A percentile compares a stretch with the other conserved stretches of the same genome.
Evolutionary conservation across 2,329 filamentous ascomycete species (phyloP).

Genomic region (Aureobasidium leucospermi): DNA sequence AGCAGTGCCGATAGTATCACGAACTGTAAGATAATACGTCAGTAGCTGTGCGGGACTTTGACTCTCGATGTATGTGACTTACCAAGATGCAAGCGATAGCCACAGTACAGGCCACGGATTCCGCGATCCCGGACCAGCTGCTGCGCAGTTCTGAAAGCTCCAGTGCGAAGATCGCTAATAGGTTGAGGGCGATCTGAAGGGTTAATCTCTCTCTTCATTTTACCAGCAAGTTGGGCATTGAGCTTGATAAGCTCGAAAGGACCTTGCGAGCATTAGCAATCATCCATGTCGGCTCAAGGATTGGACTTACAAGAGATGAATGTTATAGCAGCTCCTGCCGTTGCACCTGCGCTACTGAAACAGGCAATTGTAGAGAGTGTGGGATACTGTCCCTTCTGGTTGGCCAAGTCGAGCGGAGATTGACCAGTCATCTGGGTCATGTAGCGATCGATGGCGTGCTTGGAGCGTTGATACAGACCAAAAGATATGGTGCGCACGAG

Average conservation of each 20-base stretch:
- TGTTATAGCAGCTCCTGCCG: constrained; percentile 72
- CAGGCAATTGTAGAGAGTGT: constrained; percentile 66
- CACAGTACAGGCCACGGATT: constrained; percentile 67
- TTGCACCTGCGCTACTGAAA: constrained; percentile 71
- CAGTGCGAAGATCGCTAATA: constrained; percentile 19
- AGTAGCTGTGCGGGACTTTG: not conserved
- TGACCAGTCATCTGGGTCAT: constrained; percentile 57
- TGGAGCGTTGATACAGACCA: constrained; percentile 71
- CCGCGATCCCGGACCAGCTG: constrained; percentile 72
- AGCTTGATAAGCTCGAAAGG: constrained; percentile 88
- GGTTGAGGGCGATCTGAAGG: constrained; percentile 1
- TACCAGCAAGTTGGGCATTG: constrained; percentile 74
- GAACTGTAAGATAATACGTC: constrained; percentile 44
- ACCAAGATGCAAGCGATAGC: constrained; percentile 72
- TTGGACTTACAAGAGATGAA: constrained; percentile 58
- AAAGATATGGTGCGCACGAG: constrained; percentile 71
- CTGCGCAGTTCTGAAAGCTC: constrained; percentile 52
- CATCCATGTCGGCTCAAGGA: not conserved
- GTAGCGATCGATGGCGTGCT: constrained; percentile 64
- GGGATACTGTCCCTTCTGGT: constrained; percentile 61
- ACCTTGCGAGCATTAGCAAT: constrained; percentile 36
- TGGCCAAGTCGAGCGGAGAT: constrained; percentile 67
- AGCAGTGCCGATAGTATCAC: constrained; percentile 74
- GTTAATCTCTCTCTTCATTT: constrained; percentile 50
- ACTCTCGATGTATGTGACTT: constrained; percentile 31